Evolutionary conservation across 805 yeast genomes (phyloP), one percentile per base, ranked within the genome.

Genomic region (Saturnispora sanitii): DNA sequence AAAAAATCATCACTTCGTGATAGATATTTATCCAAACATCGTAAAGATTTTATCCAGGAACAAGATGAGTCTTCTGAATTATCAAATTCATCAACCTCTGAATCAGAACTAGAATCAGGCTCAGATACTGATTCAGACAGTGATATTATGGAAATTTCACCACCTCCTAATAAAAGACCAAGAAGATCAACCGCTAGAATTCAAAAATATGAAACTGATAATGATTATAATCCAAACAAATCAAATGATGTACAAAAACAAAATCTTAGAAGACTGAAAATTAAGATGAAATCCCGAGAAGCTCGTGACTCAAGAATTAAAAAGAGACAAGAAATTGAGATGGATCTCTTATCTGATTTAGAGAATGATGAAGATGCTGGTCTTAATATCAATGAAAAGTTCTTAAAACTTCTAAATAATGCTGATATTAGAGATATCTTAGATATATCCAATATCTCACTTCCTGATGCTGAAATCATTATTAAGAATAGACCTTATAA

Each of bases 401-500:
- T 86, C 20, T 62, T 88, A 35, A 73, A 77, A 34, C 87, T 92
- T 50, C 67, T 90, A 47, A 92, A 92, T 59, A 72, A 75, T 11
- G 90, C 94, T 1, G 73, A 82, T 13, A 67, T 65, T 2, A 74
- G 77, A 42, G 95, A 88, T 55, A 65, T 92, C 34, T 73, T 81
- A 9, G 97, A 90, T 61, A 75, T 88, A 25, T 76, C 92, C 6
- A 77, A 77, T 22, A 77, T 86, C 37, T 66, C 76, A 1, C 78
- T 83, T 9, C 73, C 69, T 7, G 66, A 75, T 22, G 96, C 94
- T 0, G 71, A 75, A 25, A 46, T 66, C 6, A 62, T 92, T 15
- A 68, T 84, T n/a, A 60, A 68, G 4, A 66, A 69, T 43, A 70
- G 98, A 50, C 96, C 97, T 1, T 90, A 69, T 55, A 48, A 50